Evolutionary conservation across 31 red algal species (phyloP).

Genomic region (Porphyra umbilicalis): DNA sequence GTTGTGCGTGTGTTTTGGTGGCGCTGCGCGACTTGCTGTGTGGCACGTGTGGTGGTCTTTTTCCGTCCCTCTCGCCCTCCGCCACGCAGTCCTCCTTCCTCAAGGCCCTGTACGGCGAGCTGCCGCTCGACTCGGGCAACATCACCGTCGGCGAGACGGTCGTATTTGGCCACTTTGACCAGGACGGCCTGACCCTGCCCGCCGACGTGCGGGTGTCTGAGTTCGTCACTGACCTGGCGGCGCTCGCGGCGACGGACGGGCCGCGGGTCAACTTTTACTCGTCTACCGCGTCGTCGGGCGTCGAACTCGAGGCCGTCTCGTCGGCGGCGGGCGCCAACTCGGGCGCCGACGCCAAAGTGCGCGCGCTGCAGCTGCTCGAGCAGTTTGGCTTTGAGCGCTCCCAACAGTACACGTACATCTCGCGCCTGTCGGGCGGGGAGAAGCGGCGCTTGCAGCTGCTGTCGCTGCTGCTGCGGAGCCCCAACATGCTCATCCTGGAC

Average conservation of each 20-base stretch:
- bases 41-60: no score
- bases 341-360: conserved; percentile 7
- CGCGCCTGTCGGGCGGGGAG: conserved; percentile 61
- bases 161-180: conserved; percentile 76
- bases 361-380: conserved; percentile 33
- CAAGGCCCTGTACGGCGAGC: conserved; percentile 6
- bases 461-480: conserved; percentile 43
- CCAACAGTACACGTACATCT: conserved; percentile 46
- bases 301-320: not conserved
- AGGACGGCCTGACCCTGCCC: conserved; percentile 53
- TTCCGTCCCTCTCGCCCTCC: no score
- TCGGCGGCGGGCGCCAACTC: not conserved
- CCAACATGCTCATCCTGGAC: conserved; percentile 89
- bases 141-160: conserved; percentile 84
- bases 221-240: conserved; percentile 44
- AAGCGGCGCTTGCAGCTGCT: conserved; percentile 68
- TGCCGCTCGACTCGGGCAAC: conserved; percentile 26
- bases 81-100: conserved; percentile 33
- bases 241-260: not conserved
- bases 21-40: no score
- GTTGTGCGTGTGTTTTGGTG: no score
- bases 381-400: conserved; percentile 56
- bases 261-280: not conserved
- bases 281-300: not conserved
- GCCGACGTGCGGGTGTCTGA: conserved; percentile 46